phyloP scores from a whole-genome alignment of 176 grass and related monocot species.

The Bonia amplexicaulis region DNA sequence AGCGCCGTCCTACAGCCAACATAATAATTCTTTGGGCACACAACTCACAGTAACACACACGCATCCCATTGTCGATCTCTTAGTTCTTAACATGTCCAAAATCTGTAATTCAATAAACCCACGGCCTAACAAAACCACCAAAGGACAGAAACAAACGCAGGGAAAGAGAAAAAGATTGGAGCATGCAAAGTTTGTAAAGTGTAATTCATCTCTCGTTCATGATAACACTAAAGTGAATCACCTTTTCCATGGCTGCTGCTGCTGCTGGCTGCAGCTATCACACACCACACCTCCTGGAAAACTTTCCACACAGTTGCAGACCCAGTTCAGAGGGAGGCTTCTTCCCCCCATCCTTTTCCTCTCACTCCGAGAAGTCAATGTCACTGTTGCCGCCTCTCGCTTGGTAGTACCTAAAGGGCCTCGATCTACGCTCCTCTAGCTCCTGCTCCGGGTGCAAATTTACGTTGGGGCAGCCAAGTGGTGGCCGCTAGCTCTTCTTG shows the following conservation, averaged over 20 bases:
- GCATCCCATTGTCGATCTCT: not conserved
- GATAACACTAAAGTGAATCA: constrained; percentile 37
- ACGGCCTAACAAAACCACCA: not conserved
- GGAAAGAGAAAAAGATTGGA: not conserved
- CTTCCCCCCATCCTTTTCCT: not conserved
- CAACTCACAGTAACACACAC: not conserved
- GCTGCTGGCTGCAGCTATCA: not conserved
- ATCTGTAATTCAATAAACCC: not conserved
- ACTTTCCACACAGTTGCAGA: constrained; percentile 31
- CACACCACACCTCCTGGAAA: not conserved
- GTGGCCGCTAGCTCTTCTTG: not conserved
- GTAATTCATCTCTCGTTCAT: constrained; percentile 11
- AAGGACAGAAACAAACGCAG: not conserved
- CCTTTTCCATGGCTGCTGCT: constrained; percentile 4
- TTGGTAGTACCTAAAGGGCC: not conserved
- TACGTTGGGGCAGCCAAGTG: not conserved
- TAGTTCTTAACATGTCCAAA: not conserved
- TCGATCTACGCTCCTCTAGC: constrained; percentile 14
- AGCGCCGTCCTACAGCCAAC: not conserved
- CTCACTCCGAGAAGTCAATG: constrained; percentile 29
- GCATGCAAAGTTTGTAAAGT: not conserved
- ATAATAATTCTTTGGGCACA: not conserved
- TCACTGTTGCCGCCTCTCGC: constrained; percentile 17
- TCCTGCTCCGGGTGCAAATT: not conserved
- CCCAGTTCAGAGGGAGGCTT: not conserved